phyloP scores from a whole-genome alignment of 225 moss, liverwort and hornwort species.

The Straminergon stramineum region DNA sequence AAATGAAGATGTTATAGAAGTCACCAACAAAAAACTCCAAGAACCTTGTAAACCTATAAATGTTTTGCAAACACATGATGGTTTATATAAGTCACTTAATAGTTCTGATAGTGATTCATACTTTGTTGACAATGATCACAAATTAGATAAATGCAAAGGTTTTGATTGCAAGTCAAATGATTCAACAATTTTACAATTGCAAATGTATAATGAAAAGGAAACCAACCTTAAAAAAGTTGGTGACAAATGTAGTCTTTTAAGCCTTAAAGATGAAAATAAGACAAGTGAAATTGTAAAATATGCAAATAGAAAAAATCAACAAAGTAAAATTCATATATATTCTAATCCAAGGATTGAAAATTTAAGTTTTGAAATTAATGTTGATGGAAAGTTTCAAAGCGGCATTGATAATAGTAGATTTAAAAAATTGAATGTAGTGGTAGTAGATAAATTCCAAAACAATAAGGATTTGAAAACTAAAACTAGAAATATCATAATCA shows the following conservation, averaged over 20 bases:
- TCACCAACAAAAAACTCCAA: neutral
- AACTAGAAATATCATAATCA: too few species aligned
- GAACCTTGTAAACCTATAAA: too few species aligned
- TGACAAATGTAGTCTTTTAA: neutral
- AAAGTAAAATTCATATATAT: neutral
- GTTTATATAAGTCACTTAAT: neutral
- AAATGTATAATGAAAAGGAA: neutral
- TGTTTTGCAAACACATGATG: neutral
- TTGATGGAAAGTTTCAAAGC: neutral
- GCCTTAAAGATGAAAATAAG: neutral
- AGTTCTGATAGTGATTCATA: neutral
- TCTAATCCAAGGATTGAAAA: too few species aligned
- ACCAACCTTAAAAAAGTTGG: neutral
- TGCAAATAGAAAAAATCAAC: neutral
- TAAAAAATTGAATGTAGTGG: neutral
- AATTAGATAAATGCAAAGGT: neutral
- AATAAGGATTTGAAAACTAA: neutral
- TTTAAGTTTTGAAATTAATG: neutral
- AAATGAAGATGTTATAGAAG: neutral
- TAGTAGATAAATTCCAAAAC: neutral
- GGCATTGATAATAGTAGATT: too few species aligned
- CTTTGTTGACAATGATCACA: rapidly evolving
- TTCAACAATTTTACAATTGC: neutral
- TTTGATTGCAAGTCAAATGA: neutral
- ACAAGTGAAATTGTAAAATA: neutral